Evolutionary conservation across 176 grass and related monocot genomes (phyloP).

Genomic region (Themeda triandra): DNA sequence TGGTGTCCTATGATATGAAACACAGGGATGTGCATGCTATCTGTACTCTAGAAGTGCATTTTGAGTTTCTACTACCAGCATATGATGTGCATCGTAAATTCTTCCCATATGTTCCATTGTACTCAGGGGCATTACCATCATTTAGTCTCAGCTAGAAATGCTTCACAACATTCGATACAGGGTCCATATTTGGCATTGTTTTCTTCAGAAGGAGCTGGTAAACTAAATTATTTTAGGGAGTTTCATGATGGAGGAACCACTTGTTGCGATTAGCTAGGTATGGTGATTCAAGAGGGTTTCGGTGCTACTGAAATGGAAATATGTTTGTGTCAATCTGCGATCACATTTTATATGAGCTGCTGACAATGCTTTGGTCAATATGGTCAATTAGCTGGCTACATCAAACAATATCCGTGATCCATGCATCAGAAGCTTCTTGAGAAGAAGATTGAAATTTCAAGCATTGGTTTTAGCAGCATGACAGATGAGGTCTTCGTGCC

Average conservation of each 20-base stretch:
- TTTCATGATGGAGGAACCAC: neutral
- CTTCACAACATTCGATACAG: neutral
- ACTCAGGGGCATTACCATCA: neutral
- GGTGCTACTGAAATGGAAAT: neutral
- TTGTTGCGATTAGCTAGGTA: neutral
- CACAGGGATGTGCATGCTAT: neutral
- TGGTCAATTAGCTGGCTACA: neutral
- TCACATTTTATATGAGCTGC: neutral
- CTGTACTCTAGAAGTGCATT: neutral
- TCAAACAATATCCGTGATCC: no score
- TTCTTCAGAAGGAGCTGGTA: neutral
- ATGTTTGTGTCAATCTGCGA: neutral
- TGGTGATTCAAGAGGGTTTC: neutral
- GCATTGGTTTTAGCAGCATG: no score
- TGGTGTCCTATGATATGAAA: neutral
- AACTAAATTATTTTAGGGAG: neutral
- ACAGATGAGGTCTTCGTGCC: no score
- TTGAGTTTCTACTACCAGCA: neutral
- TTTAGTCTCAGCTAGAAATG: neutral
- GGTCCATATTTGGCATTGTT: neutral
- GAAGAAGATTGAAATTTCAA: no score
- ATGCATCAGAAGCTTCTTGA: no score
- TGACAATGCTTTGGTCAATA: neutral
- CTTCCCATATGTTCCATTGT: conserved; percentile 1
- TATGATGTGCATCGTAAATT: neutral